A percentile compares a stretch with the other conserved stretches of the same genome.
Conservation (phyloP, 495 filamentous ascomycete genomes). For the Penicillium desertorum region DNA sequence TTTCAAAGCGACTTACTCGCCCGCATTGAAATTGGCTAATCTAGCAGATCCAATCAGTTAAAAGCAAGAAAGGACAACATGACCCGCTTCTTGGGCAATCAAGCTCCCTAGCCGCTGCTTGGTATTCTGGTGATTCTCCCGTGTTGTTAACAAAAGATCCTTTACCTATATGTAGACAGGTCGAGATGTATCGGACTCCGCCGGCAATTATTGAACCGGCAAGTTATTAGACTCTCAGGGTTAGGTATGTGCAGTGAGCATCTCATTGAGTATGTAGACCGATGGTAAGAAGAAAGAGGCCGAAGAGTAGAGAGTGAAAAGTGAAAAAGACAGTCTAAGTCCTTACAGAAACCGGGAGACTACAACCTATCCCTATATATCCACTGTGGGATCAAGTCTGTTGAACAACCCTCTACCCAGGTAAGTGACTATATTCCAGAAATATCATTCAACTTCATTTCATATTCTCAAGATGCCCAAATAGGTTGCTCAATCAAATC, state of each 20-base stretch:
- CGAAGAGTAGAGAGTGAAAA: not conserved
- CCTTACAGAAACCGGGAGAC: not conserved
- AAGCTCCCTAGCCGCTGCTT: conserved; percentile 4
- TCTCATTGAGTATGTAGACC: no score
- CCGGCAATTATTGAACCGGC: no score
- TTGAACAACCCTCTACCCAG: not conserved
- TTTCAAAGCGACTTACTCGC: not conserved
- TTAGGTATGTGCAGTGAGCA: no score
- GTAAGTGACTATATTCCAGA: not conserved
- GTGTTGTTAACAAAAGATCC: no score
- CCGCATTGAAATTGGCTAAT: not conserved
- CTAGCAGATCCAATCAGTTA: conserved; percentile 13
- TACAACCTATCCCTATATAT: not conserved
- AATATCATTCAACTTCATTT: not conserved
- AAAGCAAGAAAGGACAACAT: not conserved
- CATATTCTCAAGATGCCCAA: not conserved
- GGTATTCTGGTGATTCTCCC: not conserved
- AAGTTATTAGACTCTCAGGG: no score
- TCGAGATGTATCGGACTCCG: no score
- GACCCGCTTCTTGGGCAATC: conserved; percentile 16
- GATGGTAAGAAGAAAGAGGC: not conserved
- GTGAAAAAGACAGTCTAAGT: not conserved
- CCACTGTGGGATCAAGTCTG: not conserved
- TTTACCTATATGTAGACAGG: no score
- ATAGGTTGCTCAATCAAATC: not conserved